Base-by-base conservation (phyloP, 176 grass and related monocot genomes). In the Phoenix roebelenii region DNA sequence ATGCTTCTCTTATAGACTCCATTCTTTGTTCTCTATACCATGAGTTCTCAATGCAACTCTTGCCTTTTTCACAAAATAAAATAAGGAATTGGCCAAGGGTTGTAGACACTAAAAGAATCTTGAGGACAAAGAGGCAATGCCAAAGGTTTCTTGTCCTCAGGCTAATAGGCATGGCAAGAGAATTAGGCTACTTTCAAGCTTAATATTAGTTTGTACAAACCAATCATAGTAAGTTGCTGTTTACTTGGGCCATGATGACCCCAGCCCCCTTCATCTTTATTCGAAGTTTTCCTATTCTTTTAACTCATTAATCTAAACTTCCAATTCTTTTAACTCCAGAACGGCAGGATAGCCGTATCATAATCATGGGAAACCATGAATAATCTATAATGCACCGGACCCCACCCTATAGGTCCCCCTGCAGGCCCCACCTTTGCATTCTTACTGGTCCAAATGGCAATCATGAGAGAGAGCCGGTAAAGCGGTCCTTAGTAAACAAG, bases 401-500 rank as follows among this genome's bases (percentile, higher is more conserved):
- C 64, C 52, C 58, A 54, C 23, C 17, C 39, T 69, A 22, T 60
- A 7, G 35, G 63, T 69, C 69, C 65, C 65, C 69, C 0, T 59
- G 54, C 63, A 54, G 60, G 44, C 55, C n/a, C 50, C 58, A 75
- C 64, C 32, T 35, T 35, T 35, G 60, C 72, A 52, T 52, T 67
- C 35, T 51, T 35, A 76, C 54, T 67, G 54, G 39, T 26, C 17
- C 63, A 65, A 59, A 77, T 77, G 57, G 65, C 55, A 39, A 53
- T 65, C 23, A 60, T 56, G n/a, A 62, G 16, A 55, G 39, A 14
- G 24, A 51, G 65, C 49, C 48, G 25, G 26, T 68, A 7, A 7
- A 28, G 50, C 12, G 5, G 32, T 7, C 32, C 7, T 35, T 61
- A 7, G 52, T 67, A 51, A 69, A 54, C 55, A 23, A 68, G 54